Evolutionary conservation across 1,139 yeast species (phyloP), one percentile per base, ranked within the genome.

Genomic region (Magnusiomyces magnusii): DNA sequence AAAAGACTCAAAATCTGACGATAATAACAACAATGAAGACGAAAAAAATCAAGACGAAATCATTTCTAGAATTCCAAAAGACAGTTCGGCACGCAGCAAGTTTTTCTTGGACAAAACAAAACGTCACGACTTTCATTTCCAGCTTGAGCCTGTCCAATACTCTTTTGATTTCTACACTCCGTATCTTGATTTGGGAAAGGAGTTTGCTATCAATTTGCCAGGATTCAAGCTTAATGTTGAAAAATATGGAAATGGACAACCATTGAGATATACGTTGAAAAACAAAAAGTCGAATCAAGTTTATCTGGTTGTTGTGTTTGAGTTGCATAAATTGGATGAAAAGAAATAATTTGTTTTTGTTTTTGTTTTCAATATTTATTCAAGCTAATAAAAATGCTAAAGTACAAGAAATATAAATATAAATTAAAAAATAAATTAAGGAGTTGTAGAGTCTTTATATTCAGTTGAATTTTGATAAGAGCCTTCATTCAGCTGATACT

Each of bases 81-180:
- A 61, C 5, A 25, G 68, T 2, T 47, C 58, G 7, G 68, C 71
- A 19, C 68, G 79, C 42, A 72, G 71, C 58, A 65, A 61, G 54
- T 69, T 63, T 58, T 78, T 72, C 62, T 67, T 74, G 56, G 62
- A 65, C 24, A 60, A 65, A 42, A 63, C 61, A 1, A 63, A 72
- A 57, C 69, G 78, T 34, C 53, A 66, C 49, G 55, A 61, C n/a
- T 75, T 72, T 57, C 61, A 57, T 2, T 76, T 78, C 60, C 42
- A 63, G 24, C 64, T 70, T 23, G 74, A 70, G 25, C 27, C 27
- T 3, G 58, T 65, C 28, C 67, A 67, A 25, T 78, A 77, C 59
- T 65, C 67, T 23, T 76, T 79, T 63, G 80, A 78, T 57, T 79
- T 79, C 63, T 72, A 69, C 61, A 78, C 80, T 2, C 77, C 78